phyloP scores from a whole-genome alignment of 176 grass and related monocot species.

The Puccinellia tenuiflora region DNA sequence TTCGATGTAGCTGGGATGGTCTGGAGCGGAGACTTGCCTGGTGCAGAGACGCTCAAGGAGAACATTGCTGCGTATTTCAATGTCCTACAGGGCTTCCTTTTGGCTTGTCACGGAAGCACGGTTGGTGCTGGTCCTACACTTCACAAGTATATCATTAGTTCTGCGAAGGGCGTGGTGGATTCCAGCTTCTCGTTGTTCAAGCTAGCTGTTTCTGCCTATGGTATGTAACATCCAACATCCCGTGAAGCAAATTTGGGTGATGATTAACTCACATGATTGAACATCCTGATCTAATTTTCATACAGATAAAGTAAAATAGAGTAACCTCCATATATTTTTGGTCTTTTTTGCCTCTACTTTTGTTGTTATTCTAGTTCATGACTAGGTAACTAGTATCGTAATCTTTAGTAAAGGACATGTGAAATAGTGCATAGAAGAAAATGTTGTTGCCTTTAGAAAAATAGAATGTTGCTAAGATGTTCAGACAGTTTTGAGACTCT shows the following conservation, averaged over 20 bases:
- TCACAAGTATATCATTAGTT: conserved; percentile 55
- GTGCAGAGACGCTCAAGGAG: conserved; percentile 58
- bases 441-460: not conserved
- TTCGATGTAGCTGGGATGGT: conserved; percentile 75
- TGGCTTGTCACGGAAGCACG: conserved; percentile 74
- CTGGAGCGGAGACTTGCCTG: conserved; percentile 74
- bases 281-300: not conserved
- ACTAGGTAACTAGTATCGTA: not conserved
- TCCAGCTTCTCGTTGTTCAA: conserved; percentile 76
- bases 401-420: not conserved
- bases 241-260: not conserved
- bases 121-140: conserved; percentile 75
- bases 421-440: not conserved
- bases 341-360: not conserved
- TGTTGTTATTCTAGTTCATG: not conserved
- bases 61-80: conserved; percentile 80
- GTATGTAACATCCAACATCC: conserved; percentile 29
- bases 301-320: not conserved
- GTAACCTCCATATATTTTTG: not conserved
- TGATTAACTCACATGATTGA: not conserved
- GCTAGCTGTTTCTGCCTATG: conserved; percentile 63
- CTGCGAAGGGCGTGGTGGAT: conserved; percentile 59
- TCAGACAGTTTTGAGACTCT: not conserved
- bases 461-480: not conserved
- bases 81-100: conserved; percentile 77